A percentile compares a stretch with the other conserved stretches of the same genome.
Conservation (phyloP, 345 rosid species). For the Raphanus sativus region DNA sequence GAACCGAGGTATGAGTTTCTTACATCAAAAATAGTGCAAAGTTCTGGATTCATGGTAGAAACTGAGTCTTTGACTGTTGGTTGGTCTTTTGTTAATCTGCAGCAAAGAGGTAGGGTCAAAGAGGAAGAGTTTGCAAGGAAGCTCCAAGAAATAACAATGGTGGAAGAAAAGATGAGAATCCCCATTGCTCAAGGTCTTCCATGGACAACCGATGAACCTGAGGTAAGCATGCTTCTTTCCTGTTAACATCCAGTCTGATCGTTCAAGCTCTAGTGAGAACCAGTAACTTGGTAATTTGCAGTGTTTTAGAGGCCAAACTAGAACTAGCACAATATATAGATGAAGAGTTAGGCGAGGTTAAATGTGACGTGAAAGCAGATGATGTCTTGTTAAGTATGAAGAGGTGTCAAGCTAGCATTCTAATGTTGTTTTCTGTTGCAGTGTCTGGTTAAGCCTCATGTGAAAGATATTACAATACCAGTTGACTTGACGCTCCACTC, state of each 20-base stretch:
- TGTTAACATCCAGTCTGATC: background rate
- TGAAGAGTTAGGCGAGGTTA: background rate
- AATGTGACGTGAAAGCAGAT: conserved; percentile 3
- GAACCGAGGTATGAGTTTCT: conserved; percentile 71
- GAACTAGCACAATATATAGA: background rate
- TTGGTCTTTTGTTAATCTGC: conserved; percentile 20
- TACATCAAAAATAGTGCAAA: background rate
- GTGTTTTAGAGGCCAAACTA: background rate
- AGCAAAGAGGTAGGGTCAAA: conserved; percentile 89
- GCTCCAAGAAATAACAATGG: conserved; percentile 62
- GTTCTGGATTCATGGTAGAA: background rate
- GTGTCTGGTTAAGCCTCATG: conserved; percentile 69
- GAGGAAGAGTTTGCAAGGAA: conserved; percentile 83
- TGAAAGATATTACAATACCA: conserved; percentile 75
- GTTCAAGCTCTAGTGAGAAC: background rate
- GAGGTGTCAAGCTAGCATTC: background rate
- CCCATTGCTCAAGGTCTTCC: conserved; percentile 97
- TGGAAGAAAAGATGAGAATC: conserved; percentile 67
- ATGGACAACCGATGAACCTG: conserved; percentile 95
- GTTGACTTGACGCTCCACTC: conserved; percentile 67
- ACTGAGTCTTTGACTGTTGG: conserved; percentile 12
- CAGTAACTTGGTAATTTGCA: background rate
- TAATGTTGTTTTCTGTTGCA: conserved; percentile 37
- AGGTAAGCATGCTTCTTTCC: conserved; percentile 41
- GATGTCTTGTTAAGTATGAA: conserved; percentile 45